Evolutionary conservation across 2,329 filamentous ascomycete genomes (phyloP), one percentile per base, ranked within the genome.

Genomic region (Fusarium globosum): DNA sequence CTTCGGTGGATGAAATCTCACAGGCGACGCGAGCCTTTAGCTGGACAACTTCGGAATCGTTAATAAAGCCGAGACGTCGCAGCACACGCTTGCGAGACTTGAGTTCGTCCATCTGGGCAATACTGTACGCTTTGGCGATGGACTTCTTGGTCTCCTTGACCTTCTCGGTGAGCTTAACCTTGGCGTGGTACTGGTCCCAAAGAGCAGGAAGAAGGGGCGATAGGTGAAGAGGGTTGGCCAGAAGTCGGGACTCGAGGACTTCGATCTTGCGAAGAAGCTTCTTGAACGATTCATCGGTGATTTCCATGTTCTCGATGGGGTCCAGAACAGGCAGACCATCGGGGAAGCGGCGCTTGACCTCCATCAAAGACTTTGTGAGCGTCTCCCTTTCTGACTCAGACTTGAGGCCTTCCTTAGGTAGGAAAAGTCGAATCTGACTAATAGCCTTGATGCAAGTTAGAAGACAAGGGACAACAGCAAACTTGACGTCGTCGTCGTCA

Each of bases 21-120:
- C 96, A 99, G 4, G 96, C 96, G 7, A 98, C 97, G 63, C 97
- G 94, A 16, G 96, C 96, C 85, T 99, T 99, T 79, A 98, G 89
- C 85, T 98, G 93, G 14, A 99, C 95, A 3, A 99, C 95, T 81
- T 98, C 96, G 59, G 91, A 89, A 68, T 98, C 96, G 81, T 97
- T 97, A 83, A 98, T 97, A 84, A 99, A 99, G 9, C 94, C 94
- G 16, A 99, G 89, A 61, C 96, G 94, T 52, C 97, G 94, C 36
- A 99, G 88, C 9, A 99, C 96, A 76, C 96, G 93, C 86, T 98
- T 99, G 71, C 96, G 92, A 72, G 94, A 95, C 86, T 98, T 98
- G 69, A 99, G 89, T 83, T 99, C 96, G 77, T 99, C 96, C 72
- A 98, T 88, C 82, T 99, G 96, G 66, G 96, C 92, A 66, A 98